These are phyloP conservation scores for Wakefieldia striispora DNA, from an alignment of 768 basidiomycete species.

Conservation along the genomic window DNA sequence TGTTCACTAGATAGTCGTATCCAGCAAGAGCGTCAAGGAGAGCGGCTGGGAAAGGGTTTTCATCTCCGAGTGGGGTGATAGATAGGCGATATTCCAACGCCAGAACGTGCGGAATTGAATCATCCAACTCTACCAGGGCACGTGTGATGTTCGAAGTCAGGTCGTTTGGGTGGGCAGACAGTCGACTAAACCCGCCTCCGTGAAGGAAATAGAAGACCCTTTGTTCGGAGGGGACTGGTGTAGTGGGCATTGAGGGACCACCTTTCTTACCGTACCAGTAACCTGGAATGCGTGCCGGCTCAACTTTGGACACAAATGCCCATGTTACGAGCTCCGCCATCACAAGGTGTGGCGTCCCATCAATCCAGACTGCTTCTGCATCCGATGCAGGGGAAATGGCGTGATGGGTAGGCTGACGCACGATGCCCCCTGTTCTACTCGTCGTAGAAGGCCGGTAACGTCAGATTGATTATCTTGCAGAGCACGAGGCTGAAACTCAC, in stretches of 20 bases:
- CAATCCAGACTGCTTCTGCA: constrained; percentile 32
- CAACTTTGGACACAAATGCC: constrained; percentile 34
- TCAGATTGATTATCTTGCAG: not conserved
- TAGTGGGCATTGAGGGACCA: constrained; percentile 31
- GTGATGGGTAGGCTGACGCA: constrained; percentile 7
- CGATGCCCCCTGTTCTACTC: constrained; percentile 8
- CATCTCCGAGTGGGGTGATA: constrained; percentile 39
- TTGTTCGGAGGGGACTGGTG: constrained; percentile 44
- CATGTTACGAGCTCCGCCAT: constrained; percentile 28
- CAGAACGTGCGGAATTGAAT: constrained; percentile 48
- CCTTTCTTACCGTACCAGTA: constrained; percentile 55
- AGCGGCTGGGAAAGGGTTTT: constrained; percentile 70
- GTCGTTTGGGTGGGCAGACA: constrained; percentile 58
- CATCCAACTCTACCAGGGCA: constrained; percentile 46
- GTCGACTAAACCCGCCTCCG: constrained; percentile 54
- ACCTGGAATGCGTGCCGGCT: constrained; percentile 47
- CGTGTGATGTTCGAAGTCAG: constrained; percentile 43
- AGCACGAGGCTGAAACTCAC: constrained; percentile 11
- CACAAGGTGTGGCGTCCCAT: constrained; percentile 31
- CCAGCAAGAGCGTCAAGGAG: constrained; percentile 73
- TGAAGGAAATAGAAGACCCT: constrained; percentile 63
- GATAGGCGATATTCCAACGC: constrained; percentile 74
- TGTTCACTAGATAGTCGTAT: constrained; percentile 65
- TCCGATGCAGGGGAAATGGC: constrained; percentile 7
- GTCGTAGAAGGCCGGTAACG: not conserved